Evolutionary conservation across 306 rosid species (phyloP).

Genomic region (Echinosophora koreensis): DNA sequence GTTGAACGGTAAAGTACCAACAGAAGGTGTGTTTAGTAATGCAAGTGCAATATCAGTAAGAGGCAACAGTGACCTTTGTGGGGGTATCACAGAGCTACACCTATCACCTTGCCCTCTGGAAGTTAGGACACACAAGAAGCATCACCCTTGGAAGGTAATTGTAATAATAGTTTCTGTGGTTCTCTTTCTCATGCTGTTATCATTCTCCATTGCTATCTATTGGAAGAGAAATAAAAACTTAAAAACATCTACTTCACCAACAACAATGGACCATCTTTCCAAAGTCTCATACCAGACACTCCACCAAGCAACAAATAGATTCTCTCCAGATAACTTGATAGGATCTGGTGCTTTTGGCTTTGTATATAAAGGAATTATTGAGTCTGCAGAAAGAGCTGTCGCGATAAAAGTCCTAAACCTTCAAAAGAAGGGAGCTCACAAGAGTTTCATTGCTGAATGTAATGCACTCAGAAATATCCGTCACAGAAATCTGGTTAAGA

Average conservation of each 20-base stretch:
- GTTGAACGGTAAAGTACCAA: constrained; percentile 38
- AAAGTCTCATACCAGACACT: constrained; percentile 41
- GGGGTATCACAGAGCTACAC: constrained; percentile 36
- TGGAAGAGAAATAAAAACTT: constrained; percentile 7
- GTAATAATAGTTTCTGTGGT: constrained; percentile 16
- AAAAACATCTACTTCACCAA: constrained; percentile 17
- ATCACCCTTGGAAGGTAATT: constrained; percentile 37
- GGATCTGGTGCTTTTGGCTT: constrained; percentile 46
- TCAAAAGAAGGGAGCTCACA: constrained; percentile 39
- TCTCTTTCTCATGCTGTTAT: constrained; percentile 23
- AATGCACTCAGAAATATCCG: constrained; percentile 41
- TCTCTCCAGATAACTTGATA: constrained; percentile 44
- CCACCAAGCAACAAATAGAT: constrained; percentile 43
- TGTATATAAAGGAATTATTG: constrained; percentile 34
- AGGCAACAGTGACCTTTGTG: constrained; percentile 40
- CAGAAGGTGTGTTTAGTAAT: constrained; percentile 42
- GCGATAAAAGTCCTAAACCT: constrained; percentile 44
- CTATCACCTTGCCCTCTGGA: constrained; percentile 36
- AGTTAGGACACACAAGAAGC: constrained; percentile 13
- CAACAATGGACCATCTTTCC: constrained; percentile 25
- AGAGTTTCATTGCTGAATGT: constrained; percentile 46
- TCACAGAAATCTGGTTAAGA: constrained; percentile 43
- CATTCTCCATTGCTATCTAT: not conserved
- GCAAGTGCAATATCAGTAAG: constrained; percentile 25
- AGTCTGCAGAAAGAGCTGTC: constrained; percentile 16